Conservation (phyloP, 805 yeast species). For the Pichia membranifaciens region DNA sequence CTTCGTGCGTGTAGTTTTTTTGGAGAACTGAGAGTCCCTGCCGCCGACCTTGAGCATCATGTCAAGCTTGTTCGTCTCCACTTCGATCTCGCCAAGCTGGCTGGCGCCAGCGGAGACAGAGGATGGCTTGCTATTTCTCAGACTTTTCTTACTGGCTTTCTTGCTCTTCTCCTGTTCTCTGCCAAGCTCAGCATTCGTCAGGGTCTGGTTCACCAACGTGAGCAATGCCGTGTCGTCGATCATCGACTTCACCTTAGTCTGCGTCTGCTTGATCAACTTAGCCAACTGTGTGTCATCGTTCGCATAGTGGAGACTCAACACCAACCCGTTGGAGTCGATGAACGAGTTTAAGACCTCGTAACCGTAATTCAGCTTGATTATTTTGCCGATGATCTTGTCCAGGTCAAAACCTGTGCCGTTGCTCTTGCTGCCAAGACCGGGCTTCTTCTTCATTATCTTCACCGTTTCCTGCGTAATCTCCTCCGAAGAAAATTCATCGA, state of each 20-base stretch:
- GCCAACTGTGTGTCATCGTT: conserved; percentile 40
- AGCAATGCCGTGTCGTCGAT: conserved; percentile 39
- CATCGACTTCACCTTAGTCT: conserved; percentile 30
- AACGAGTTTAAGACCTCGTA: conserved; percentile 58
- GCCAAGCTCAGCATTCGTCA: conserved; percentile 23
- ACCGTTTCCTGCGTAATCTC: conserved; percentile 48
- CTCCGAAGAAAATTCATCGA: conserved; percentile 57
- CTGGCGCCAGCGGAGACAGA: neutral
- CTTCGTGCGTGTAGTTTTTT: conserved; percentile 33
- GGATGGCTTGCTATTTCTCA: neutral
- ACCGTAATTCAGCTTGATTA: conserved; percentile 44
- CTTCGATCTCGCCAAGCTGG: conserved; percentile 18
- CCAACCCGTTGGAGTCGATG: conserved; percentile 66
- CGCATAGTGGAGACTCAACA: conserved; percentile 53
- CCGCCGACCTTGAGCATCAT: conserved; percentile 22
- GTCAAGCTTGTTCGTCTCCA: conserved; percentile 22
- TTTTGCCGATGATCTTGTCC: conserved; percentile 40
- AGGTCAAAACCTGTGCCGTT: conserved; percentile 28
- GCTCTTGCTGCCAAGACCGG: conserved; percentile 16
- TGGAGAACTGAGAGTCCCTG: conserved; percentile 17
- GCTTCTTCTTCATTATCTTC: conserved; percentile 29
- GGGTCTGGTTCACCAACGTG: conserved; percentile 42
- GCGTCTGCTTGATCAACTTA: conserved; percentile 44
- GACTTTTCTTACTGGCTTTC: neutral
- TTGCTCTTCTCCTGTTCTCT: conserved; percentile 18